Evolutionary conservation across 2,329 filamentous ascomycete species (phyloP).

Genomic region (Bipolaris zeicola): DNA sequence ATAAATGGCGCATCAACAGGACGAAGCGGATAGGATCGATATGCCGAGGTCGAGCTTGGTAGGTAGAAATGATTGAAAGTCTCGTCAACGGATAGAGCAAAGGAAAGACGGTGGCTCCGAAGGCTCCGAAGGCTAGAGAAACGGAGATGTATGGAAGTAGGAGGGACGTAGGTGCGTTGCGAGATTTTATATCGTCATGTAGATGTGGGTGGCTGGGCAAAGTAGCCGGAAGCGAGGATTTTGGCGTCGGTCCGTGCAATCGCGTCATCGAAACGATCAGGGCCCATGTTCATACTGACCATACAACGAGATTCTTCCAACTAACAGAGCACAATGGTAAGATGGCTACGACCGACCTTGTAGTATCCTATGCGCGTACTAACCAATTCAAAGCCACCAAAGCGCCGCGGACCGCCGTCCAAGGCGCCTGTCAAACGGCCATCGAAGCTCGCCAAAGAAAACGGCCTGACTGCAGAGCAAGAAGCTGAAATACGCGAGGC

Average conservation of each 20-base stretch:
- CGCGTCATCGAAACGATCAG: slow-evolving; percentile 28
- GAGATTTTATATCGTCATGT: background rate
- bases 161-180: background rate
- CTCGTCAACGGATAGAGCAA: background rate
- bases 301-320: background rate
- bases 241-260: slow-evolving; percentile 14
- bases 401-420: slow-evolving; percentile 32
- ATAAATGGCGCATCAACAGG: background rate
- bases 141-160: background rate
- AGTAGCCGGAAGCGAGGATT: slow-evolving; percentile 12
- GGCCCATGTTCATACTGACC: background rate
- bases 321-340: slow-evolving; percentile 25
- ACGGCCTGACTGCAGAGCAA: slow-evolving; percentile 82
- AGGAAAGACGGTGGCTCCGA: background rate
- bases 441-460: slow-evolving; percentile 90
- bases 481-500: slow-evolving; percentile 91
- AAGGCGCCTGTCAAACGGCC: slow-evolving; percentile 56
- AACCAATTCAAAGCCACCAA: slow-evolving; percentile 34
- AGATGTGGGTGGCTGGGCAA: background rate
- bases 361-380: background rate
- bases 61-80: background rate
- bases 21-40: background rate
- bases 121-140: slow-evolving; percentile 2
- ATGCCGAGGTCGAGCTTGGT: background rate
- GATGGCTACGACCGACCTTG: background rate